phyloP scores from a whole-genome alignment of 2,329 filamentous ascomycete species.

The Ophiosphaerella korrae region DNA sequence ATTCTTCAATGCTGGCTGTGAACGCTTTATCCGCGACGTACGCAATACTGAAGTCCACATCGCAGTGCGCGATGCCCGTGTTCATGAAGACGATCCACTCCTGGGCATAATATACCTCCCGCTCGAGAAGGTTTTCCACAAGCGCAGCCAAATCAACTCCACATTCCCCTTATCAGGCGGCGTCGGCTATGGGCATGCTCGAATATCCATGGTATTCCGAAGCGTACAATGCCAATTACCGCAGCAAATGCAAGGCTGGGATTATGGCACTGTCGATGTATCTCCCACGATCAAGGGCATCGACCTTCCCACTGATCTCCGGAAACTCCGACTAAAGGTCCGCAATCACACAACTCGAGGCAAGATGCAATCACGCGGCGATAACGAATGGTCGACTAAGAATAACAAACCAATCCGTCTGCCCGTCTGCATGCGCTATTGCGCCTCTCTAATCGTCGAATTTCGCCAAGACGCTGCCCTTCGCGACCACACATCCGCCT shows the following conservation, averaged over 20 bases:
- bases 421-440: slow-evolving; percentile 66
- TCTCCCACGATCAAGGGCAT: slow-evolving; percentile 57
- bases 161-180: slow-evolving; percentile 72
- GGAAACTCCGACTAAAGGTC: slow-evolving; percentile 62
- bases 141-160: slow-evolving; percentile 68
- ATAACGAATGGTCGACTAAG: slow-evolving; percentile 58
- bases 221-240: slow-evolving; percentile 69
- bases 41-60: slow-evolving; percentile 69
- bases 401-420: slow-evolving; percentile 55
- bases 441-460: slow-evolving; percentile 60
- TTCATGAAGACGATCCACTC: slow-evolving; percentile 71
- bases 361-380: slow-evolving; percentile 60
- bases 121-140: slow-evolving; percentile 64
- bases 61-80: slow-evolving; percentile 68
- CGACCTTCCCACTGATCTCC: slow-evolving; percentile 56
- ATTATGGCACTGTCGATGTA: slow-evolving; percentile 72
- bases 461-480: slow-evolving; percentile 63
- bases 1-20: slow-evolving; percentile 78
- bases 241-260: slow-evolving; percentile 67
- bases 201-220: slow-evolving; percentile 75
- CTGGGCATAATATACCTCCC: slow-evolving; percentile 74
- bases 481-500: slow-evolving; percentile 63
- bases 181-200: slow-evolving; percentile 71
- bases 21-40: slow-evolving; percentile 74
- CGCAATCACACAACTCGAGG: slow-evolving; percentile 61